phyloP scores from a whole-genome alignment of 768 basidiomycete species.

The Boletus speciosus region DNA sequence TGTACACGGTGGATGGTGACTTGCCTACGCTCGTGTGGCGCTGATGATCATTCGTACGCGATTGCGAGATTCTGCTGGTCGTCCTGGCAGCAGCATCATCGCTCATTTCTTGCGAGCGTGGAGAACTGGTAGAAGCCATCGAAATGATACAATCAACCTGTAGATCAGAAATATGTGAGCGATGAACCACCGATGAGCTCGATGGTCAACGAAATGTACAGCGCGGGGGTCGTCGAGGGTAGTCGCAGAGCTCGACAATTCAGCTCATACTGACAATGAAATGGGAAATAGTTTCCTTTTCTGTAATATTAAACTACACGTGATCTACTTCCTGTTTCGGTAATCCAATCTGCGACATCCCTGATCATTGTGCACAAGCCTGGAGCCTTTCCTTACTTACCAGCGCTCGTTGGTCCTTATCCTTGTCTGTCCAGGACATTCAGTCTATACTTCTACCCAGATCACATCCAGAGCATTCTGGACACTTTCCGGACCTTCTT shows the following conservation, averaged over 20 bases:
- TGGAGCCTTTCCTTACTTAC: background rate
- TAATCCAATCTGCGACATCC: background rate
- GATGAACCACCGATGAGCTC: background rate
- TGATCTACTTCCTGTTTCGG: constrained; percentile 7
- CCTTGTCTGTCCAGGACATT: background rate
- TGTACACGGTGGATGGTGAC: constrained; percentile 39
- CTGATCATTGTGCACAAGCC: background rate
- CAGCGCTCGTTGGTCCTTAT: background rate
- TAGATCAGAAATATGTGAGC: background rate
- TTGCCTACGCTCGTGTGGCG: constrained; percentile 14
- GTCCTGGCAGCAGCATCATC: constrained; percentile 11
- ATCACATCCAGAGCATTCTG: constrained; percentile 2
- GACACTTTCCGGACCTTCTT: constrained; percentile 5
- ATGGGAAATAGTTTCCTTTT: constrained; percentile 16
- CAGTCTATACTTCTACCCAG: background rate
- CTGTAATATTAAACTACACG: background rate
- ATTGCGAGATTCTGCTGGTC: constrained; percentile 7
- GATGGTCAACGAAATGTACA: background rate
- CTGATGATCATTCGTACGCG: constrained; percentile 14
- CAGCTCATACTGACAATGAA: background rate
- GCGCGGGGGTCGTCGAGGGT: constrained; percentile 1
- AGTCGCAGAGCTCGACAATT: background rate
- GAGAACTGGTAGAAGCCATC: constrained; percentile 13
- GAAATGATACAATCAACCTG: background rate
- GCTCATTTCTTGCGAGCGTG: constrained; percentile 2